These are phyloP conservation scores for Stachybotrys echinatus DNA, from an alignment of 2,329 filamentous ascomycete genomes.

Conservation along the genomic window DNA sequence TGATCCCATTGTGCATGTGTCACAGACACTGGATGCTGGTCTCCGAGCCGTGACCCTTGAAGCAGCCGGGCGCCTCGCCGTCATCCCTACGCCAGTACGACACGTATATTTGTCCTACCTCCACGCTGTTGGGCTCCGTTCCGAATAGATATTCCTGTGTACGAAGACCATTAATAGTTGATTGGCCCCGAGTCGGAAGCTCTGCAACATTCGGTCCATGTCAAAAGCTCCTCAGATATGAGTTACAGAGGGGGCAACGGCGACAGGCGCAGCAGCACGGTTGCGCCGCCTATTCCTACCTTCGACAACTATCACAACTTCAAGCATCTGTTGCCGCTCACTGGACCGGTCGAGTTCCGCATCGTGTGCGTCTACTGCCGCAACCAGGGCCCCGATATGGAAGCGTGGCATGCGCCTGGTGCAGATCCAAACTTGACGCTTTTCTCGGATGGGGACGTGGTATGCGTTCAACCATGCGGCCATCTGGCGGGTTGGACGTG, in stretches of 20 bases:
- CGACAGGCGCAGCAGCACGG: not conserved
- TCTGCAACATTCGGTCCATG: too few species aligned
- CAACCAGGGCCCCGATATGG: not conserved
- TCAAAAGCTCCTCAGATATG: not conserved
- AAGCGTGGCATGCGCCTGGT: not conserved
- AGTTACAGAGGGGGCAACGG: not conserved
- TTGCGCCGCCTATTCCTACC: not conserved
- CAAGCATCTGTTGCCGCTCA: not conserved
- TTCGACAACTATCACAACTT: not conserved
- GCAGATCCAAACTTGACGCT: not conserved
- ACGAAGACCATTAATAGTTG: not conserved
- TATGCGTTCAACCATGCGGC: slow-evolving; percentile 5
- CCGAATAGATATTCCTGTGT: not conserved
- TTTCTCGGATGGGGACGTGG: not conserved
- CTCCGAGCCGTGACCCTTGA: not conserved
- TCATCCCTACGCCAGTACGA: not conserved
- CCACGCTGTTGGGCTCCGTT: not conserved
- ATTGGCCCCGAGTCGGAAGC: not conserved
- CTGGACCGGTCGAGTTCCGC: not conserved
- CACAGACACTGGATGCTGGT: not conserved
- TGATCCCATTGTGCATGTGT: not conserved
- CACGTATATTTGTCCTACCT: not conserved
- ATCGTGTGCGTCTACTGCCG: not conserved
- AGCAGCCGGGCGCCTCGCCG: not conserved
- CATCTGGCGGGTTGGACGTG: slow-evolving; percentile 4